Base-by-base conservation (phyloP, 2,329 filamentous ascomycete genomes). In the Sporothrix pallida region DNA sequence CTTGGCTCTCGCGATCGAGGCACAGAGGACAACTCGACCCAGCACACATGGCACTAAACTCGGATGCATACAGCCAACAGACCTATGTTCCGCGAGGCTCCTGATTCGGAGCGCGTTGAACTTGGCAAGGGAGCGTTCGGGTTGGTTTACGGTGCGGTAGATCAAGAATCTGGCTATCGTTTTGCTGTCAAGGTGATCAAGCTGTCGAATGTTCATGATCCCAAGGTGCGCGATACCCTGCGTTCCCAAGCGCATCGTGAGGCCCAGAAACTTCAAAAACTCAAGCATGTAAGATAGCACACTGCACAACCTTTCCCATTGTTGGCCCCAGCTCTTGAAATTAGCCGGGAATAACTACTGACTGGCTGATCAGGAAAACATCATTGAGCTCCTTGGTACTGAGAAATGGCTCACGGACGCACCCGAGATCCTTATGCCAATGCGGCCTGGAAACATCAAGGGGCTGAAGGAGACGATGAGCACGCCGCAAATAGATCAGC, bases 161-260 rank as follows among this genome's bases (percentile, higher is more conserved):
- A 63, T 20, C n/a, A n/a, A 1, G 58, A 63, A 8, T 44, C 60
- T 20, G 60, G 60, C 17, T 0, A 5, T 6, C 37, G 37, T 5
- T 63, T 63, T 63, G 60, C 60, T 5, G 44, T 63, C 37, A 63
- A 46, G 60, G 60, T 63, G 12, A 46, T 63, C 60, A 13, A 44
- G 1, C 31, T 20, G 37, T 2, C 13, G 17, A 63, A 63, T 4
- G 13, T 12, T 13, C 31, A 2, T 9, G 37, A 13, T 0, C 8
- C 17, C 54, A n/a, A 17, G 26, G 31, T 9, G 2, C 4, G 10
- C 37, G 37, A 63, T 2, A 23, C 44, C n/a, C 17, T 17, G n/a
- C 60, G 37, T 2, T n/a, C 17, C 2, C 3, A 12, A 4, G 60
- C 20, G 8, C 60, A 63, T 46, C 2, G 2, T 8, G 60, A 63